A percentile compares a stretch with the other conserved stretches of the same genome.
Evolutionary conservation across 345 rosid species (phyloP).

Genomic region (Leavenworthia alabamica): DNA sequence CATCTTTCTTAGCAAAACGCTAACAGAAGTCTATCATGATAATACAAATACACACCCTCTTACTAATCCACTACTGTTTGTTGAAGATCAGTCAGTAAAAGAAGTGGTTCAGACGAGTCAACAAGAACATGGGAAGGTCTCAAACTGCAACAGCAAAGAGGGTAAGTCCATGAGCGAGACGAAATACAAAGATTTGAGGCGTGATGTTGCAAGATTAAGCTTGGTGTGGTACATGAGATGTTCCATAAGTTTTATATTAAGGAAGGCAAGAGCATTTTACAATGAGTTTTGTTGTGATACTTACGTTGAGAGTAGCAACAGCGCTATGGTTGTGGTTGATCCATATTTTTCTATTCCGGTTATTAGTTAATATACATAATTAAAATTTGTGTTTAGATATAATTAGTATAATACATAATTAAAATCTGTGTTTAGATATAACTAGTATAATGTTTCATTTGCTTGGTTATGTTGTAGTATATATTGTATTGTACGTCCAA

Average conservation of each 20-base stretch:
- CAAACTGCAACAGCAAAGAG: background rate
- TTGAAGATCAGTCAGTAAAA: background rate
- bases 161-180: background rate
- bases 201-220: slow-evolving; percentile 27
- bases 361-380: background rate
- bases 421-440: background rate
- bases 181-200: slow-evolving; percentile 1
- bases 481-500: slow-evolving; percentile 11
- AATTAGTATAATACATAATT: background rate
- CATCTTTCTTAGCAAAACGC: background rate
- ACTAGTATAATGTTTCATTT: background rate
- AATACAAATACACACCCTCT: background rate
- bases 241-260: slow-evolving; percentile 34
- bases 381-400: background rate
- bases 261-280: slow-evolving; percentile 45
- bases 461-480: background rate
- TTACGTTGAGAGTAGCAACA: background rate
- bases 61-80: background rate
- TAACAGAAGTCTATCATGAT: background rate
- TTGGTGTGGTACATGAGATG: slow-evolving; percentile 32
- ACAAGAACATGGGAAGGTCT: slow-evolving; percentile 4
- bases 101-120: slow-evolving; percentile 3
- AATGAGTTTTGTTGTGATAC: slow-evolving; percentile 37
- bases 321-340: slow-evolving; percentile 17
- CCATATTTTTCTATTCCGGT: slow-evolving; percentile 47